phyloP scores from a whole-genome alignment of 768 basidiomycete species.

The Kwoniella botswanensis region DNA sequence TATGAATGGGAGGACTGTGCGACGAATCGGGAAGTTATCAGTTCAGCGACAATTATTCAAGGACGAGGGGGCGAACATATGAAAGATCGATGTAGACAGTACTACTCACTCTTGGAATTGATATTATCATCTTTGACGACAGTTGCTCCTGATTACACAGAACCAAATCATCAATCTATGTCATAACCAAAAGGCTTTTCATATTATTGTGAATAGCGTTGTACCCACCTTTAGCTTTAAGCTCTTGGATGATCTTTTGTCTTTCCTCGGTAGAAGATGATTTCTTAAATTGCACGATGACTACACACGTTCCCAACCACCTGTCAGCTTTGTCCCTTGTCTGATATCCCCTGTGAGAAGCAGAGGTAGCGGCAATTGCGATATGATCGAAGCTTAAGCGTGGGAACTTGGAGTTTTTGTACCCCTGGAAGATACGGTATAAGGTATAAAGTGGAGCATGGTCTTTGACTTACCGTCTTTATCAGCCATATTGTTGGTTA shows the following conservation, averaged over 20 bases:
- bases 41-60: neutral
- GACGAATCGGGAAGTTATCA: neutral
- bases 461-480: conserved; percentile 23
- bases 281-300: conserved; percentile 51
- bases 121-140: conserved; percentile 39
- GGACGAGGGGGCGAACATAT: neutral
- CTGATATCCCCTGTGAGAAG: neutral
- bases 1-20: conserved; percentile 49
- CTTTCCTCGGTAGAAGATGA: conserved; percentile 43
- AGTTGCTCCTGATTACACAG: conserved; percentile 23
- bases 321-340: too few relatives aligned
- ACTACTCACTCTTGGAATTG: conserved; percentile 41
- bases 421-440: too few relatives aligned
- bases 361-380: neutral
- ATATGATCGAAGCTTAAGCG: conserved; percentile 6
- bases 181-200: neutral
- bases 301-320: conserved; percentile 7
- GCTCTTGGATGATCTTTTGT: conserved; percentile 32
- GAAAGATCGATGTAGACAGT: neutral
- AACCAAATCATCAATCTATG: neutral
- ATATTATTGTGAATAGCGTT: neutral
- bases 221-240: conserved; percentile 39
- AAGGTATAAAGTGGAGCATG: too few relatives aligned
- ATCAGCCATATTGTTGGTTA: conserved; percentile 29
- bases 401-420: conserved; percentile 9